Evolutionary conservation across 805 yeast species (phyloP).

Genomic region (Saturnispora mendoncae): DNA sequence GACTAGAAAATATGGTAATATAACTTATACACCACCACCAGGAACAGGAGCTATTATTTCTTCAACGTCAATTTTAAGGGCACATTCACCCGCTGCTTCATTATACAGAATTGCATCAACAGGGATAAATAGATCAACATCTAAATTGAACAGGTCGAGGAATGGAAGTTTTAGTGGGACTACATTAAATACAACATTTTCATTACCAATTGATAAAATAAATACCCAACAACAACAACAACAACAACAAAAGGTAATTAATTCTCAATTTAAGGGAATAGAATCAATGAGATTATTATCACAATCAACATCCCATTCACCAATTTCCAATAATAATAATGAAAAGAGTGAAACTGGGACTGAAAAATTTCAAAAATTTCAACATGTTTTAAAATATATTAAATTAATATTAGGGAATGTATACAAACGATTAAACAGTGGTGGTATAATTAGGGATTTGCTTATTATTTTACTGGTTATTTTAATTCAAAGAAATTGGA

Average conservation of each 20-base stretch:
- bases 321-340: no score
- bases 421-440: not conserved
- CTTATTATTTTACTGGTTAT: not conserved
- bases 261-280: no score
- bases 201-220: not conserved
- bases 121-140: constrained; percentile 23
- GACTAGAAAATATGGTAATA: constrained; percentile 3
- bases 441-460: not conserved
- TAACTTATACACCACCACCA: not conserved
- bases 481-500: not conserved
- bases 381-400: not conserved
- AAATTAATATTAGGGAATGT: no score
- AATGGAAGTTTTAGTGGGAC: constrained; percentile 10
- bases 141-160: constrained; percentile 18
- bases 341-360: no score
- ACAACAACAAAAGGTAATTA: no score
- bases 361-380: not conserved
- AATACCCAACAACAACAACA: not conserved
- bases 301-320: no score
- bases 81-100: constrained; percentile 29
- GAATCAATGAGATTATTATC: constrained; percentile 9
- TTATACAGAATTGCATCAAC: constrained; percentile 27
- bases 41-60: not conserved
- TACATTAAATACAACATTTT: not conserved
- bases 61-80: constrained; percentile 11